These are phyloP conservation scores for Murraya paniculata DNA, from an alignment of 345 rosid genomes.

Conservation along the genomic window DNA sequence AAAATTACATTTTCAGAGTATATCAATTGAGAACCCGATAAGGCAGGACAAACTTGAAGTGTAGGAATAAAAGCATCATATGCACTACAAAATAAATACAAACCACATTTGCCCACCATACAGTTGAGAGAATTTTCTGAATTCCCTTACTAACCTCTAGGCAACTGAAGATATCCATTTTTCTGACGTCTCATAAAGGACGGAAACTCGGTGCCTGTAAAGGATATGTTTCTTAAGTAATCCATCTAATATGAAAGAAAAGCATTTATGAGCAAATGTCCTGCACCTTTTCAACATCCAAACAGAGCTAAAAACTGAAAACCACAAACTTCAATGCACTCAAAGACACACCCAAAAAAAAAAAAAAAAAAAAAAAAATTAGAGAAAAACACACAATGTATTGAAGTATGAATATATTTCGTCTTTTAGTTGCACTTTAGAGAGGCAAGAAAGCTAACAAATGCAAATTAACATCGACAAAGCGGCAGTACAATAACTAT, in stretches of 20 bases:
- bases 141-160: conserved; percentile 44
- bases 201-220: conserved; percentile 41
- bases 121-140: background rate
- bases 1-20: background rate
- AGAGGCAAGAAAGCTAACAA: background rate
- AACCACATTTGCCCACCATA: background rate
- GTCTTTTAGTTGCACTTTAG: background rate
- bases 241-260: conserved; percentile 2
- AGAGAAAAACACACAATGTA: no score
- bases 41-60: background rate
- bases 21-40: background rate
- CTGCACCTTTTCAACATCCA: no score
- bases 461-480: background rate
- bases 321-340: no score
- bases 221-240: conserved; percentile 16
- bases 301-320: no score
- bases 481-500: background rate
- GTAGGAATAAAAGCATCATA: background rate
- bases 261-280: background rate
- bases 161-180: conserved; percentile 44
- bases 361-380: background rate
- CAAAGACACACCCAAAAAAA: background rate
- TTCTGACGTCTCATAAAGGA: conserved; percentile 35
- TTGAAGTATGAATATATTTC: background rate
- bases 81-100: background rate